Base-by-base conservation (phyloP, 768 basidiomycete genomes). In the Lactarius deliciosus region DNA sequence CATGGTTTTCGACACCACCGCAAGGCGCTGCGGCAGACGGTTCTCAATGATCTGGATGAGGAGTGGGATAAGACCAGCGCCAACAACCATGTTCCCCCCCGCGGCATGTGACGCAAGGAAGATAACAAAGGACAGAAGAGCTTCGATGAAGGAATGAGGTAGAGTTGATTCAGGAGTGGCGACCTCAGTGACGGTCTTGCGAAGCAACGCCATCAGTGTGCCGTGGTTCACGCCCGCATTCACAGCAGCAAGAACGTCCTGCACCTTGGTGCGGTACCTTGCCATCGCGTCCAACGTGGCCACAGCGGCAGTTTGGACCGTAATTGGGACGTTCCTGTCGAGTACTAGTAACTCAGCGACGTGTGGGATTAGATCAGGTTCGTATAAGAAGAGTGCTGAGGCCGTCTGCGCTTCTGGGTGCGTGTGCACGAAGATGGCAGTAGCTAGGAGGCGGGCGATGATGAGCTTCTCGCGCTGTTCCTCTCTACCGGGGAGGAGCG, bases 171-270 rank as follows among this genome's bases (percentile, higher is more conserved):
- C 83, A 1, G 87, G 81, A 64, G 84, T 83, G 62, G 84, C 81
- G 25, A 94, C 85, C 66, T 94, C 90, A 20, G 81, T 75, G 20
- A 93, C 88, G 28, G 91, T 91, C 77, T 87, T 89, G 68, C 95
- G 86, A 63, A 98, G 82, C 41, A 95, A 80, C 34, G 90, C 89
- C 89, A 98, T 93, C 30, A 99, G 76, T 47, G 94, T 89, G 15
- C 97, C 97, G 73, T 98, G 97, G 72, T 94, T 97, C 63, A 98
- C 94, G 54, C 94, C 94, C 30, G 94, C 96, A 74, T 97, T 97
- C 43, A 98, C 85, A 1, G 95, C 89, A 5, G 89, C 88, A 56
- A 97, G 77, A 45, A 96, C 93, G 74, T 98, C 97, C 71, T 88
- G 86, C 41, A 92, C 83, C 74, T 90, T 93, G 66, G 79, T 81